Base-by-base conservation (phyloP, 2,329 filamentous ascomycete species). In the Botrytis deweyae region DNA sequence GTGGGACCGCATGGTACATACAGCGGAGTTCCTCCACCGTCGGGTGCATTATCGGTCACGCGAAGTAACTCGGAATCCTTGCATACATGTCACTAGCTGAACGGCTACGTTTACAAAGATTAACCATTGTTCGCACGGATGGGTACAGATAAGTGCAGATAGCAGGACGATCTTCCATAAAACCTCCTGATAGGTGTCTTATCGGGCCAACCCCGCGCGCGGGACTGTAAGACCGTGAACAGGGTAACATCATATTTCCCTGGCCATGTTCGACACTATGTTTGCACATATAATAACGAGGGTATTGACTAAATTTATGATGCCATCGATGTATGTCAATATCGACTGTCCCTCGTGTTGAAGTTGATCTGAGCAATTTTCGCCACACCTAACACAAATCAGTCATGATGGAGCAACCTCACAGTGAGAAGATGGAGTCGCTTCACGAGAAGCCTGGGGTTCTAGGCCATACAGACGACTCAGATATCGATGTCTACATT, bases 401-500 rank as follows among this genome's bases (percentile, higher is more conserved):
- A 46, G 33, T 46, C 12, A 68, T 33, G 22, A 74, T 74, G 73
- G 73, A 74, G 20, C 49, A 49, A 44, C 33, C 55, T 20, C 70
- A 52, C 29, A 62, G 38, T 29, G 73, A 74, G 52, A 74, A 74
- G 73, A 63, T 42, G 33, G 69, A 16, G 14, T 25, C 49, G 10
- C 69, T 67, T 29, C 42, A 61, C 38, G 62, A 74, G 25, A 72
- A 72, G 22, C 46, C 69, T 38, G 38, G 29, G 20, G 52, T 29
- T 72, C 22, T 68, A 16, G 61, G 71, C 12, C 38, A 66, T n/a
- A 36, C 52, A 29, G 64, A 61, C 10, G 52, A 61, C 18, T 59
- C 52, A 18, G 64, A 73, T 40, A 66, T 64, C 7, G 75, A 76
- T 7, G 59, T 76, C 22, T 76, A 75, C 38, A 73, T 87, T 29